Evolutionary conservation across 768 basidiomycete species (phyloP), one percentile per base, ranked within the genome.

Genomic region (Pilatotrama ljubarskyi): DNA sequence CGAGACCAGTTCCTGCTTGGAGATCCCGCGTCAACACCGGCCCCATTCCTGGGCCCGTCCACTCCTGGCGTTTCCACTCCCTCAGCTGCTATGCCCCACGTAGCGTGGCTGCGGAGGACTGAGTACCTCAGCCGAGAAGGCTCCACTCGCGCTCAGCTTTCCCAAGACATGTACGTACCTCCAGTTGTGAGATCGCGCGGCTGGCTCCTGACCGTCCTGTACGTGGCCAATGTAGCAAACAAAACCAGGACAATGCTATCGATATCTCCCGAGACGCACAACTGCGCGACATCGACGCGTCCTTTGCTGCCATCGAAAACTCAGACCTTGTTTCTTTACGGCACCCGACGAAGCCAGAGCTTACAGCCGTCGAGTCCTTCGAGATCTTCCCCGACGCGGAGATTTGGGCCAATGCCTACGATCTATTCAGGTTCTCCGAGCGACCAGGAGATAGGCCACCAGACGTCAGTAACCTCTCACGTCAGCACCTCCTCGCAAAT

Each of bases 101-200:
- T 97, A 11, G 81, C 92, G 1, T 98, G 95, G 95, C 78, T 98
- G 52, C 82, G 95, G 52, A 93, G 91, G 72, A 96, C 95, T 0
- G 94, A 95, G 68, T 95, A 97, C 68, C 82, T 95, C 55, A 88
- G 84, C 59, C 75, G 89, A 65, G 80, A 82, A 76, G 84, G 75
- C 72, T 80, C 55, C 66, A 80, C 63, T 70, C 84, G 71, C 69
- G 72, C 61, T 58, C 75, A 64, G 24, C 72, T 68, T 57, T 17
- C 69, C 25, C 79, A 82, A 40, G 90, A 91, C 71, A 72, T 79
- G 90, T 90, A 66, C 64, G 82, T 77, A 18, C 29, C 13, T 22
- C 29, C 63, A 32, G 52, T 46, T n/a, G 38, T 53, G 13, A 58
- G 25, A 56, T 54, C 37, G 22, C 51, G 20, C 22, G 1, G 36